Evolutionary conservation across 2,329 filamentous ascomycete genomes (phyloP), one percentile per base, ranked within the genome.

Genomic region (Blastomyces gilchristii): DNA sequence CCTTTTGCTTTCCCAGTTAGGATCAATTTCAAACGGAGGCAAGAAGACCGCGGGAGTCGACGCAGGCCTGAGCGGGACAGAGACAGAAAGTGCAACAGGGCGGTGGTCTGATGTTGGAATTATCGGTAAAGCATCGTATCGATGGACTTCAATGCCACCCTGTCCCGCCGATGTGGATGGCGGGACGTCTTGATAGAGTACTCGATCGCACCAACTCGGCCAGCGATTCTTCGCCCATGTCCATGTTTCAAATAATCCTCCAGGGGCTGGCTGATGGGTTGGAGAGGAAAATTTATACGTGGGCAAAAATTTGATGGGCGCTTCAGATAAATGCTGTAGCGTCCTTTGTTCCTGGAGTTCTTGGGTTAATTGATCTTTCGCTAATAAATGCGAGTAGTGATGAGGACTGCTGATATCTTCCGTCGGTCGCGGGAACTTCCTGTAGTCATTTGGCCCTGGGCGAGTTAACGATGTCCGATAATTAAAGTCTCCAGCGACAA

Each of bases 141-240:
- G 78, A 37, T 82, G 76, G 2, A 85, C 79, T 31, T 78, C 75
- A n/a, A 90, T 81, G 25, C 65, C 64, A 4, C 63, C 65, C 5
- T 60, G 59, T 28, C 73, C 70, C 53, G 74, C 74, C 49, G 80
- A 71, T 49, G 37, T 37, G 81, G 83, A 86, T 28, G 74, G 74
- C 25, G 83, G 85, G 28, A 82, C 76, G 60, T 88, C 84, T 2
- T 93, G 79, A 74, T 86, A 97, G 25, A 97, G 79, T 25, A 97
- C 87, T 3, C 94, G 85, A 75, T 97, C 94, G 70, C 91, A 96
- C 94, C 93, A 97, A 70, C 87, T 87, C 0, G 94, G 92, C 82
- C 90, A 95, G 56, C 94, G 86, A 73, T 95, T 89, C 63, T 81
- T 79, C 8, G 91, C 89, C 83, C 91, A 97, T 41, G 80, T 77